Evolutionary conservation across 2,329 filamentous ascomycete species (phyloP), one percentile per base, ranked within the genome.

Genomic region (Zymoseptoria ardabiliae): DNA sequence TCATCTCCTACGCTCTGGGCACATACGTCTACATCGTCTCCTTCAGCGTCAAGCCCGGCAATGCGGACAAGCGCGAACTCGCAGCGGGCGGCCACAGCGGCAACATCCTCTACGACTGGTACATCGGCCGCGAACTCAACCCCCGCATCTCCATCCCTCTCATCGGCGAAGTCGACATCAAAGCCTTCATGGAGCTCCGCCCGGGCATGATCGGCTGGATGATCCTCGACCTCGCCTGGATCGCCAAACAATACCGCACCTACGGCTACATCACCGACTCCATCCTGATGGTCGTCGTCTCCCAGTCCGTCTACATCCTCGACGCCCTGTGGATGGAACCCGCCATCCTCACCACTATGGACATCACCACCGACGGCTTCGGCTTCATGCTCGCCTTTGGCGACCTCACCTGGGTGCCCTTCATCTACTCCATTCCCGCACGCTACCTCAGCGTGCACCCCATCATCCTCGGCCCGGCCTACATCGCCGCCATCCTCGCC

Each of bases 301-400:
- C 92, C 60, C 93, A 97, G 75, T 80, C 83, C 0, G 75, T 96
- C 60, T 97, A 97, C 74, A 85, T 91, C 5, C 77, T 97, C 41
- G 93, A 97, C 72, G 85, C 86, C 7, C 85, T 91, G 64, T 91
- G 87, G 79, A 94, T 93, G 82, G 93, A 97, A 74, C 82, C 89
- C 0, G 88, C 91, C 2, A 88, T 97, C 63, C 78, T 97, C 64
- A 97, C 92, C 1, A 97, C 91, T 30, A 97, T 97, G 77, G 93
- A 97, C 71, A 88, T 97, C 65, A 96, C 88, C 55, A 90, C 86
- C 50, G 93, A 97, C 68, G 93, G 93, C 5, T 96, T 97, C 67
- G 93, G 93, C 56, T 91, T 91, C 78, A 97, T 97, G 93, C 82
- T 97, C 35, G 81, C 90, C 1, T 97, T 97, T 72, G 93, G 91